Evolutionary conservation across 306 rosid genomes (phyloP), one percentile per base, ranked within the genome.

Genomic region (Amphicarpaea edgeworthii): DNA sequence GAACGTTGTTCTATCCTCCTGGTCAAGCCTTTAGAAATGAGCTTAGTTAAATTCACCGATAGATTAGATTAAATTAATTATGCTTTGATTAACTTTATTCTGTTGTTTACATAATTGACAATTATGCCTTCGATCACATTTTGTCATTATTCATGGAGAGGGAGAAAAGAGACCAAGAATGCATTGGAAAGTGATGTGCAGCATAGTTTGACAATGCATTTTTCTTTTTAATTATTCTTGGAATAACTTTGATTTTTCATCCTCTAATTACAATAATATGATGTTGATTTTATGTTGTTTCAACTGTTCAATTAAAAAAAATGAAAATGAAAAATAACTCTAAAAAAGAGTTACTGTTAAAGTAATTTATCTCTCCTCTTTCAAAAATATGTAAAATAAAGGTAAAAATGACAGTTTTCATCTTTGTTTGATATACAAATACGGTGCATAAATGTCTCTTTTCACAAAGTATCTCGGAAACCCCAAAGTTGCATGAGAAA

Each of bases 41-140:
- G 40, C 87, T 54, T 84, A 63, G 87, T 72, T 68, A 64, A 49
- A 46, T 34, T 70, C 84, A 68, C 77, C 78, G 0, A 12, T 43
- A 24, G 40, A 41, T 62, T 76, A 10, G 28, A 70, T 43, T 71
- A 11, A 5, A 12, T 21, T n/a, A 17, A 6, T 38, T 62, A 11
- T 72, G 61, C 23, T 49, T 61, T 59, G 14, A 2, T 30, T 40
- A 9, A 60, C 45, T 16, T 9, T 12, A 8, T 51, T 49, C 6
- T 4, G 49, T 58, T 68, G 76, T 53, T 67, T 40, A 11, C 15
- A 7, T 69, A 17, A 26, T 55, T 42, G 40, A 41, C 10, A 17
- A 42, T 57, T 69, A 19, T 28, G 60, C 75, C 19, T 40, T 47
- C 60, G 24, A 16, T 16, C 26, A n/a, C 41, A 26, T 55, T 61